Conservation (phyloP, 352 stramenopile genomes). For the Pythium graminicola region DNA sequence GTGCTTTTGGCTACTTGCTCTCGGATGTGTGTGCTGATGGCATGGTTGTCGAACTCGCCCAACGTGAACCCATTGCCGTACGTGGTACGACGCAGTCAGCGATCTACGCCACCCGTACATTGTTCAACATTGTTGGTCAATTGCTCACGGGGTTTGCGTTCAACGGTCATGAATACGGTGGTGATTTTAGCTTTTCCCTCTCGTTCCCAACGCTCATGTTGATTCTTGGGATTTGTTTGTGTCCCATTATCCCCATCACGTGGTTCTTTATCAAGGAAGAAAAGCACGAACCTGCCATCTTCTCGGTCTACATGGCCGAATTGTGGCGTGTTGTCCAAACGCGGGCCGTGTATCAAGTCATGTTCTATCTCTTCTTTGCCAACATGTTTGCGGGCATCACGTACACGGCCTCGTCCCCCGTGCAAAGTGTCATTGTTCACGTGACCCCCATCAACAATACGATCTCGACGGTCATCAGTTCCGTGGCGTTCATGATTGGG, state of each 20-base stretch:
- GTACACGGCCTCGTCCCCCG: slow-evolving; percentile 22
- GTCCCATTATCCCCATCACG: slow-evolving; percentile 23
- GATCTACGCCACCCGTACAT: slow-evolving; percentile 26
- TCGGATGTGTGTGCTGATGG: slow-evolving; percentile 31
- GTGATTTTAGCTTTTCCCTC: slow-evolving; percentile 22
- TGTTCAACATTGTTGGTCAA: slow-evolving; percentile 18
- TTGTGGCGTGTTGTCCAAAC: slow-evolving; percentile 28
- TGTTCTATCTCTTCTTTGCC: slow-evolving; percentile 36
- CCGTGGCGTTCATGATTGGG: slow-evolving; percentile 21
- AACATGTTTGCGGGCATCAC: slow-evolving; percentile 29
- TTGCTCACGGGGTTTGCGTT: slow-evolving; percentile 22
- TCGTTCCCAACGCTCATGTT: slow-evolving; percentile 27
- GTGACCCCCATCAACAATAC: slow-evolving; percentile 38
- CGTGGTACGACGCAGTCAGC: slow-evolving; percentile 30
- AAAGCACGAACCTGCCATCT: slow-evolving; percentile 13
- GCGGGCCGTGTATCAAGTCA: slow-evolving; percentile 41
- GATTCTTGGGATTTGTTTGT: slow-evolving; percentile 13
- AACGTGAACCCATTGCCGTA: slow-evolving; percentile 27
- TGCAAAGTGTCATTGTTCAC: slow-evolving; percentile 26
- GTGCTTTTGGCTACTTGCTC: slow-evolving; percentile 31
- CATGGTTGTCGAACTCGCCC: slow-evolving; percentile 30
- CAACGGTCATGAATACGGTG: slow-evolving; percentile 30
- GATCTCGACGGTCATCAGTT: slow-evolving; percentile 26
- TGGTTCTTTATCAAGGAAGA: slow-evolving; percentile 33
- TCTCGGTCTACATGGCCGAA: slow-evolving; percentile 23